Evolutionary conservation across 75 land plant species (phyloP).

Genomic region (Cunninghamia lanceolata): DNA sequence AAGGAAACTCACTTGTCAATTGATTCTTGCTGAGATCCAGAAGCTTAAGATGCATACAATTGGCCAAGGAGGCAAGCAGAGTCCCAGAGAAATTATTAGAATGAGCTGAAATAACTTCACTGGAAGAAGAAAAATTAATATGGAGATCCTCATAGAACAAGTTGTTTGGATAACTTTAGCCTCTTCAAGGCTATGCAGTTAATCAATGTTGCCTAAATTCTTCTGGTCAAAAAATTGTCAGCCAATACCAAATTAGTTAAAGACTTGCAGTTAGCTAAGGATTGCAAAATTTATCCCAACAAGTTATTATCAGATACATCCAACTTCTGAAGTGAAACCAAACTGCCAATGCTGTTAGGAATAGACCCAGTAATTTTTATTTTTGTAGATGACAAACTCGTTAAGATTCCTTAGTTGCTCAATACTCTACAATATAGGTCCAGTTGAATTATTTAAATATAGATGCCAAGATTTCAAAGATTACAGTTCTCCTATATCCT

Average conservation of each 20-base stretch:
- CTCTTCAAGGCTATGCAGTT: neutral
- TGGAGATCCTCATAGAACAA: too few relatives aligned
- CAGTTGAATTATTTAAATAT: conserved; percentile 42
- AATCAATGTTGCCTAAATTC: too few relatives aligned
- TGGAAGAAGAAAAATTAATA: neutral
- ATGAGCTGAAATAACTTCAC: neutral
- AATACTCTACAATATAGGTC: conserved; percentile 24
- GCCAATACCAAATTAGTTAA: too few relatives aligned
- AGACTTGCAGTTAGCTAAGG: neutral
- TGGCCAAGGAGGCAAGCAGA: too few relatives aligned
- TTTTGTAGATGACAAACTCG: neutral
- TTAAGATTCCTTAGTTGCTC: neutral
- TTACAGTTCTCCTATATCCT: conserved; percentile 38
- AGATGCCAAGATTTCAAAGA: conserved; percentile 33
- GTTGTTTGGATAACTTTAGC: neutral
- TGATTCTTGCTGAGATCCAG: too few relatives aligned
- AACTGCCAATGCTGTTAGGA: neutral
- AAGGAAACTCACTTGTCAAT: too few relatives aligned
- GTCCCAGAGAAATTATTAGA: neutral
- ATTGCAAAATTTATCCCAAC: neutral
- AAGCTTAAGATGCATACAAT: too few relatives aligned
- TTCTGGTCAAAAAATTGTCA: too few relatives aligned
- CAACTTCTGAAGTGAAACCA: neutral
- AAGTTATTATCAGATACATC: neutral
- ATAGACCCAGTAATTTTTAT: neutral